Base-by-base conservation (phyloP, 208 protist species). In the Acanthamoeba lenticulata region DNA sequence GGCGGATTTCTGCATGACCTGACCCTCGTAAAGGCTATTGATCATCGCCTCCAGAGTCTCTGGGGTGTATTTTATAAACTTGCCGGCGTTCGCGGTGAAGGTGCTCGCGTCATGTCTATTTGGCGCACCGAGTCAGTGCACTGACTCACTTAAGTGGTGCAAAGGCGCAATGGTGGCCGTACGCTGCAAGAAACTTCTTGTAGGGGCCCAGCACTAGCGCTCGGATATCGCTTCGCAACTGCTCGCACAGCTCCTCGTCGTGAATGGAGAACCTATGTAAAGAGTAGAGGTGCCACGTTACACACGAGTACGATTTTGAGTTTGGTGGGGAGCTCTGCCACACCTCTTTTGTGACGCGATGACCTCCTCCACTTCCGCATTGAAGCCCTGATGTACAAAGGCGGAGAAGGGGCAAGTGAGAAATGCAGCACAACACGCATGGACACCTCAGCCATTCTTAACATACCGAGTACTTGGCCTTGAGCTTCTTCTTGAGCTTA, bases 401-500 rank as follows among this genome's bases (percentile, higher is more conserved):
- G 1, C 32, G 29, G 15, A 38, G 21, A 9, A 36, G 72, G 44
- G 34, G 67, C n/a, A n/a, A n/a, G n/a, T n/a, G n/a, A n/a, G n/a
- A n/a, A n/a, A n/a, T n/a, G n/a, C n/a, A n/a, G n/a, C n/a, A 3
- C 44, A 88, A 55, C 24, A 55, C 52, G 13, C 42, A 90, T 69
- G 21, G 34, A 13, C 9, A 65, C 19, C 55, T 52, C 19, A 5
- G 36, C 24, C 36, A 69, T 9, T 11, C 17, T 42, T 0, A 32
- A 60, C 49, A 32, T 90, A 90, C 83, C 21, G 83, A 29, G 36
- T 72, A 90, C 29, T 62, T 67, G 9, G 49, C 13, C 32, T 90
- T 90, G n/a, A 90, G 21, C 40, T 90, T 90, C 83, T 90, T 90
- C 52, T 90, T 90, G 27, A 47, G 83, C 40, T 90, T 90, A 29